Evolutionary conservation across 768 basidiomycete species (phyloP).

Genomic region (Serpula lacrymans): DNA sequence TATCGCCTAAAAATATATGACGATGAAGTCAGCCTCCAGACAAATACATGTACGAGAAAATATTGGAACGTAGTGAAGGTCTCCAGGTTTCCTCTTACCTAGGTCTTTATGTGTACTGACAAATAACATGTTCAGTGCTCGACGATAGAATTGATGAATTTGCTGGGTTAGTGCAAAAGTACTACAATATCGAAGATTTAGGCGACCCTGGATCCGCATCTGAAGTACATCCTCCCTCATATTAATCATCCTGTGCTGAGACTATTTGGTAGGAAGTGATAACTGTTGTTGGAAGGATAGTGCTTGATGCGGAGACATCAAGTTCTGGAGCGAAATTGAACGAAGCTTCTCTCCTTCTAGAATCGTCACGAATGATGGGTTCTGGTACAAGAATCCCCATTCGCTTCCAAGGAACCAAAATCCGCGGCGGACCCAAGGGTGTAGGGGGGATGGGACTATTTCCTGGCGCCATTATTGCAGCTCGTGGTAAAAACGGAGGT

Average conservation of each 20-base stretch:
- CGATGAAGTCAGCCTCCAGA: no score
- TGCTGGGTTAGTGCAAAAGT: slow-evolving; percentile 64
- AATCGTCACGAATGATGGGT: slow-evolving; percentile 74
- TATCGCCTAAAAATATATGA: no score
- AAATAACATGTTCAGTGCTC: slow-evolving; percentile 47
- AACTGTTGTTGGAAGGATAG: slow-evolving; percentile 70
- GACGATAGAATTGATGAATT: slow-evolving; percentile 88
- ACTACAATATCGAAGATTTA: slow-evolving; percentile 71
- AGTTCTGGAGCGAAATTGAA: slow-evolving; percentile 62
- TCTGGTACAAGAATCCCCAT: slow-evolving; percentile 69
- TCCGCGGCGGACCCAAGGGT: slow-evolving; percentile 62
- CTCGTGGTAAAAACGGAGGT: slow-evolving; percentile 89
- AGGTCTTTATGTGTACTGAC: not conserved
- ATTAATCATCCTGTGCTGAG: slow-evolving; percentile 2
- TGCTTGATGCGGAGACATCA: slow-evolving; percentile 60
- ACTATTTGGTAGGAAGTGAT: slow-evolving; percentile 55
- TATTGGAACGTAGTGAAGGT: slow-evolving; percentile 83
- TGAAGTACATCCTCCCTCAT: slow-evolving; percentile 36
- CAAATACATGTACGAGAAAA: slow-evolving; percentile 94
- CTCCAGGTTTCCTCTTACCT: slow-evolving; percentile 6
- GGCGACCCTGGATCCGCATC: slow-evolving; percentile 68
- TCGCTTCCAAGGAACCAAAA: slow-evolving; percentile 61
- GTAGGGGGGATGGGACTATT: slow-evolving; percentile 72
- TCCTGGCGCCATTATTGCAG: slow-evolving; percentile 82
- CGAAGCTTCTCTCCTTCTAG: slow-evolving; percentile 72